Evolutionary conservation across 495 filamentous ascomycete species (phyloP), one percentile per base, ranked within the genome.

Genomic region (Cryomyces minteri): DNA sequence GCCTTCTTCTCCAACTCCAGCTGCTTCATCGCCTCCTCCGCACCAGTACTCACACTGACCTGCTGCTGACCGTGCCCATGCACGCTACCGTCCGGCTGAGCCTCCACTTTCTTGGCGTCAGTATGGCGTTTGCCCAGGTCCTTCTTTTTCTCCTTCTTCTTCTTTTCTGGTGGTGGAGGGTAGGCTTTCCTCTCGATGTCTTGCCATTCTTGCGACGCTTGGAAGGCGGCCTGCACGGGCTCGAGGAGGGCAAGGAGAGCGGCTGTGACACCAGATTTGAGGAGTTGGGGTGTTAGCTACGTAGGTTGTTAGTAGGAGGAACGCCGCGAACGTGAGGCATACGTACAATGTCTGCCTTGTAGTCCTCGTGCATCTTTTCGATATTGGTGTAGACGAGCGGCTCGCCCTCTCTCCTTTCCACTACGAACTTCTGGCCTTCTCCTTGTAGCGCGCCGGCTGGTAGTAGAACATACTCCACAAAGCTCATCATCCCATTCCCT

Each of bases 391-490:
- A 95, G 43, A 83, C 62, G 29, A 94, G 58, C 0, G 85, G 73
- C 48, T 92, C 87, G 38, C 63, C 67, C 40, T 79, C 81, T 51
- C 73, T 43, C 46, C 63, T 51, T 48, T 73, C 66, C 5, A 82
- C 70, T 4, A 68, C 63, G 43, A 87, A 79, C 7, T 55, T 60
- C 46, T 69, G 71, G 43, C 73, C 63, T 9, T 72, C 70, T 38
- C 63, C 68, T 47, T 73, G 65, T 33, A 80, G 62, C 28, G 59
- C 57, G 8, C 73, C 58, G 4, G 78, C 79, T 3, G 85, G 84
- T 10, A 98, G 71, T 2, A 96, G 66, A 12, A 95, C 81, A 48
- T 72, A 82, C 58, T 96, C 84, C 11, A 88, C 76, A 34, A 95
- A 80, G 1, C 77, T 72, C 10, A 94, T 61, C 6, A 96, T 58